Evolutionary conservation across 768 basidiomycete genomes (phyloP).

Genomic region (Peribolospora baueri): DNA sequence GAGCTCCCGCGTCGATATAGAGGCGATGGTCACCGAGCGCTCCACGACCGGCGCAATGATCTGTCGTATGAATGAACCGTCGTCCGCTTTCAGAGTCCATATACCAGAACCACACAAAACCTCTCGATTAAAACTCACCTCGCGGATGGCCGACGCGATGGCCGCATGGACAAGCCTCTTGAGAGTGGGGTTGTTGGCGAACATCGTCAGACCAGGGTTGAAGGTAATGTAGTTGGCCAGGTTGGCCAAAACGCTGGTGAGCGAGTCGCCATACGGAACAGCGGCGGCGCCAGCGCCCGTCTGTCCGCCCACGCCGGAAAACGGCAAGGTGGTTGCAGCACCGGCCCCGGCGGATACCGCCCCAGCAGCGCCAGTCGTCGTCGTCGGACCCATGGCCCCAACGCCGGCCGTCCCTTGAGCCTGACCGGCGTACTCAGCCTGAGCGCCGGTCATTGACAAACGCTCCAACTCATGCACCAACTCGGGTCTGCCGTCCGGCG

Average conservation of each 20-base stretch:
- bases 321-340: too few relatives aligned
- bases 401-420: too few relatives aligned
- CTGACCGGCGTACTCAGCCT: too few relatives aligned
- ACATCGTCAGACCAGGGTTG: slow-evolving; percentile 45
- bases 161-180: slow-evolving; percentile 76
- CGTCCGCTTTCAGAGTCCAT: too few relatives aligned
- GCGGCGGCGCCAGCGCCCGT: too few relatives aligned
- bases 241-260: slow-evolving; percentile 35
- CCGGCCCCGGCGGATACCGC: too few relatives aligned
- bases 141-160: slow-evolving; percentile 79
- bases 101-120: neutral
- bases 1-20: slow-evolving; percentile 85
- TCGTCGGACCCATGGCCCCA: too few relatives aligned
- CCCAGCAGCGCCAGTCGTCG: too few relatives aligned
- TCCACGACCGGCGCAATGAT: slow-evolving; percentile 95
- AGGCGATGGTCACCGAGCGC: slow-evolving; percentile 90
- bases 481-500: too few relatives aligned
- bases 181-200: slow-evolving; percentile 55
- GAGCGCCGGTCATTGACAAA: too few relatives aligned
- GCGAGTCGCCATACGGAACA: slow-evolving; percentile 5
- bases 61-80: slow-evolving; percentile 19
- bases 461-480: too few relatives aligned
- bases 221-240: slow-evolving; percentile 52
- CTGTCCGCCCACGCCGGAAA: too few relatives aligned
- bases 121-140: slow-evolving; percentile 30